These are phyloP conservation scores for Halocafeteria seosinensis DNA, from an alignment of 108 stramenopile genomes.

Conservation along the genomic window DNA sequence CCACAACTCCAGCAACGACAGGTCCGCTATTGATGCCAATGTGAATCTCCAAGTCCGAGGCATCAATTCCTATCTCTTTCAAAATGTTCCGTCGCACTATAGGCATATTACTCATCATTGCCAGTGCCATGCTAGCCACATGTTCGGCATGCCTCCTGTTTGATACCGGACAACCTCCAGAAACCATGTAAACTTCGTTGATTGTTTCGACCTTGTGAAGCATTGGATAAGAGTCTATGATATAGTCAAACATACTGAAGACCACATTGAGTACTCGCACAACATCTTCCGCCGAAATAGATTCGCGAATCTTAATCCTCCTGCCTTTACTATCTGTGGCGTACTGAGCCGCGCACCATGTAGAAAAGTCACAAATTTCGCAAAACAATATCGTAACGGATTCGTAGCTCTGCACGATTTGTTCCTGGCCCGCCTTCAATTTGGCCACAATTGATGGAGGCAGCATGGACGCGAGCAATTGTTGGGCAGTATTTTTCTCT, in stretches of 20 bases:
- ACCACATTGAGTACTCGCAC: conserved; percentile 17
- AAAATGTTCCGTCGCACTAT: not conserved
- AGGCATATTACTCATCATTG: conserved; percentile 4
- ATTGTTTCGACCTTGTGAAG: conserved; percentile 38
- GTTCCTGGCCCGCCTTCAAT: not conserved
- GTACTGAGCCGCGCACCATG: too few species aligned
- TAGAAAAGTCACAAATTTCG: conserved; percentile 11
- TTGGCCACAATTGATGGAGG: not conserved
- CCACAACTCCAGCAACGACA: conserved; percentile 29
- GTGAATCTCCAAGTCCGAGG: conserved; percentile 12
- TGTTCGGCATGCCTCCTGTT: conserved; percentile 8
- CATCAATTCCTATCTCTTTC: not conserved
- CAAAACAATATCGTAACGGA: conserved; percentile 19
- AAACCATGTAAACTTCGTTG: conserved; percentile 29
- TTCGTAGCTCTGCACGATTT: conserved; percentile 7
- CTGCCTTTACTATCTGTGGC: too few species aligned
- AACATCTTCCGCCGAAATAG: conserved; percentile 4
- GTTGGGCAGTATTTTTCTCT: not conserved
- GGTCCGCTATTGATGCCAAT: conserved; percentile 26
- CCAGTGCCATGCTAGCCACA: conserved; percentile 17
- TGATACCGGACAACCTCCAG: conserved; percentile 13
- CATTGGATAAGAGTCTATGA: conserved; percentile 1
- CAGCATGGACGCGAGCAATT: conserved; percentile 3
- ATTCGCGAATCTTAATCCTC: too few species aligned
- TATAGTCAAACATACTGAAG: conserved; percentile 12